Base-by-base conservation (phyloP, 345 rosid species). In the Linum lewisii region DNA sequence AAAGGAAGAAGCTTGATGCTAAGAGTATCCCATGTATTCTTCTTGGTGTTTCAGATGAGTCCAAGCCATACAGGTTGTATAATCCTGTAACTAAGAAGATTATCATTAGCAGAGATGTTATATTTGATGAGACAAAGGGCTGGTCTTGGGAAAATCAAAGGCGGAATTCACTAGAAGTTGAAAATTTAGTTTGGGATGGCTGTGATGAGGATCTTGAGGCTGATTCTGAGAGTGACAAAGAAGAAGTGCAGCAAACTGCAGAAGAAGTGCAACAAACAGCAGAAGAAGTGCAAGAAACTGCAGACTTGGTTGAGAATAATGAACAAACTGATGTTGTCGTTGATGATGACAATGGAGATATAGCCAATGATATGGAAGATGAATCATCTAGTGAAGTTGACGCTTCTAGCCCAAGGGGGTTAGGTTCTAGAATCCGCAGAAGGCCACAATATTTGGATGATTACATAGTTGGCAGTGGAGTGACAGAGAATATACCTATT, bases 11-110 rank as follows among this genome's bases (percentile, higher is more conserved):
- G 6, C 32, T 26, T 6, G 6, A 6, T 26, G 32, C 2, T 6
- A 26, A 26, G 32, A 26, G 32, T 26, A 2, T 26, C 6, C 32
- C 32, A 20, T 58, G 49, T 32, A 15, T 58, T 1, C 32, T 58
- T 58, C 24, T 58, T 2, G 26, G 61, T 16, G 49, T 58, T 2
- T 32, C 24, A 32, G 61, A 29, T 4, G 15, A 29, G 32, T 58
- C 61, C 18, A 58, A 58, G 38, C 45, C 61, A 16, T 58, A 7
- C 26, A 58, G 10, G 18, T 36, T 58, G 61, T 58, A 10, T 23
- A 58, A 36, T 58, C 61, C 61, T 2, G 1, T 32, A 1, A 58
- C 61, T 26, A 26, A 26, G 32, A 26, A 26, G 32, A 26, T 26
- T 26, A 6, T 26, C 6, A 6, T 26, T 26, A 26, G 32, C 6